Percentiles rank a stretch among this genome's conserved stretches.
These are phyloP conservation scores for Phascolomyces articulosus DNA, from an alignment of 371 early-diverging fungal species.

Conservation along the genomic window DNA sequence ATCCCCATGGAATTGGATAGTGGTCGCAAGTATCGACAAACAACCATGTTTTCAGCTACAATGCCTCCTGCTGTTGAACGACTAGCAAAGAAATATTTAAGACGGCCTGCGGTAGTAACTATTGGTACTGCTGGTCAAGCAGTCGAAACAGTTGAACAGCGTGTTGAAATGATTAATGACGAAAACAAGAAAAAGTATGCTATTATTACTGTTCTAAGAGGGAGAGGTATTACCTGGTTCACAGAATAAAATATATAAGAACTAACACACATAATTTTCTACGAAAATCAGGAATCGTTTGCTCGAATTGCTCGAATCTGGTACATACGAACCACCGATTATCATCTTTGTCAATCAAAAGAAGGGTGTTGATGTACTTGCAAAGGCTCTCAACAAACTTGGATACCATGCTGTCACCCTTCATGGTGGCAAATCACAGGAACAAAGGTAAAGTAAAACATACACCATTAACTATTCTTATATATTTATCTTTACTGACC, in stretches of 20 bases:
- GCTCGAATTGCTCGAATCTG: slow-evolving; percentile 71
- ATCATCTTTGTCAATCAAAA: slow-evolving; percentile 98
- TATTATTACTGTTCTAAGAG: too few species aligned
- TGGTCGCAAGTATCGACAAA: slow-evolving; percentile 85
- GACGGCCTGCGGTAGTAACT: slow-evolving; percentile 94
- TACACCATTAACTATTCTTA: neutral
- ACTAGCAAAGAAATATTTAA: slow-evolving; percentile 91
- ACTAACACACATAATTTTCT: too few species aligned
- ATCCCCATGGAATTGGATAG: slow-evolving; percentile 28
- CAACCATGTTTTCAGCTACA: slow-evolving; percentile 99
- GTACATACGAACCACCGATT: slow-evolving; percentile 80
- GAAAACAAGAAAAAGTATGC: slow-evolving; percentile 81
- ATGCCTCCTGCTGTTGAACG: slow-evolving; percentile 97
- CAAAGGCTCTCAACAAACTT: slow-evolving; percentile 69
- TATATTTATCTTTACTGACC: neutral
- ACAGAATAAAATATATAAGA: too few species aligned
- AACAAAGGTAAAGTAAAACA: slow-evolving; percentile 68
- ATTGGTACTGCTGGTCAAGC: slow-evolving; percentile 98
- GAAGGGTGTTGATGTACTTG: slow-evolving; percentile 79
- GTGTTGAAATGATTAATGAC: slow-evolving; percentile 90
- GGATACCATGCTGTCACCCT: slow-evolving; percentile 80
- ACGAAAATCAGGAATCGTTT: slow-evolving; percentile 63
- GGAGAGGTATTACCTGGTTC: too few species aligned
- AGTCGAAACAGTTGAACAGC: slow-evolving; percentile 93
- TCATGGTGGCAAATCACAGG: slow-evolving; percentile 97